phyloP scores from a whole-genome alignment of 2,329 filamentous ascomycete genomes.

The Westerdykella ornata region DNA sequence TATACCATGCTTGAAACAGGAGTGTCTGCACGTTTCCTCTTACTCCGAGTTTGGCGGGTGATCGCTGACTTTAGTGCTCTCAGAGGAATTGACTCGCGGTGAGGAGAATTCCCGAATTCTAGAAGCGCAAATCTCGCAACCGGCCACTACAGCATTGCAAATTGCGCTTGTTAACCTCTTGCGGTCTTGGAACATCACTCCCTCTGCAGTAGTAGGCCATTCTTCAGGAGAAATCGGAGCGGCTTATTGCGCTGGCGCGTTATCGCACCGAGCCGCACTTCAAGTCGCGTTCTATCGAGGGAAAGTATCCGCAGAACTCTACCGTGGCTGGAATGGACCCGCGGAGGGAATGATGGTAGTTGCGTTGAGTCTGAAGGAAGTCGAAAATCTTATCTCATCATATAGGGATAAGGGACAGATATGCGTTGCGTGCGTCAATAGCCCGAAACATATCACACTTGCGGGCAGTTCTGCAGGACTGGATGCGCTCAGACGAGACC shows the following conservation, averaged over 20 bases:
- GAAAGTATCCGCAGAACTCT: conserved; percentile 8
- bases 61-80: no score
- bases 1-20: not conserved
- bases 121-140: conserved; percentile 10
- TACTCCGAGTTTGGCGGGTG: not conserved
- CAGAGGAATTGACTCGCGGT: not conserved
- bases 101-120: not conserved
- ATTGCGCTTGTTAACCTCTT: conserved; percentile 17
- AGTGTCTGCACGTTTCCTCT: not conserved
- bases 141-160: conserved; percentile 16
- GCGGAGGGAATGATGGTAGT: conserved; percentile 18
- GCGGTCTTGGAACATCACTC: conserved; percentile 7
- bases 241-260: conserved; percentile 15
- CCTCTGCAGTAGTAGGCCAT: conserved; percentile 20
- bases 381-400: conserved; percentile 6
- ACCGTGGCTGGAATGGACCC: conserved; percentile 4
- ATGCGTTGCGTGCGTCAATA: conserved; percentile 32
- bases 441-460: conserved; percentile 37
- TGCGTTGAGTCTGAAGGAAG: conserved; percentile 17
- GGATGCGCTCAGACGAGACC: conserved; percentile 16
- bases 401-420: conserved; percentile 1
- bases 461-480: conserved; percentile 38
- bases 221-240: conserved; percentile 32
- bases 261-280: conserved; percentile 10
- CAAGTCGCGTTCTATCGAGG: conserved; percentile 13